These are phyloP conservation scores for Cryptococcus sp. DNA, from an alignment of 1,284 basidiomycete genomes.

Conservation along the genomic window DNA sequence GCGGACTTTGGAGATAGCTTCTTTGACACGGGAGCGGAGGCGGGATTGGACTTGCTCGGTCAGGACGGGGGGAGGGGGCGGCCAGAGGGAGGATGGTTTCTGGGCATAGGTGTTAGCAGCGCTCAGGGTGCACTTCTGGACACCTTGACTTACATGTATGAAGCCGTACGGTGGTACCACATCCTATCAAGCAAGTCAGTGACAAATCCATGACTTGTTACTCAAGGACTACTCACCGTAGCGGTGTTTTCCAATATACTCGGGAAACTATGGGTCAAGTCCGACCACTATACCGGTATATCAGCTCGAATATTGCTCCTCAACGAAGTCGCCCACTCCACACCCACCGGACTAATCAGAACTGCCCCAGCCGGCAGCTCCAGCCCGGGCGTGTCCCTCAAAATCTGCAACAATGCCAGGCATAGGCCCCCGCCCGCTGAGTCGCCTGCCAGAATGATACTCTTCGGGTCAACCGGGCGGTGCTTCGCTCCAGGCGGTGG, in stretches of 20 bases:
- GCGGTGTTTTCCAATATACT: slow-evolving; percentile 75
- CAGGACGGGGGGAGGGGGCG: slow-evolving; percentile 75
- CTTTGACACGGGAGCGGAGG: slow-evolving; percentile 62
- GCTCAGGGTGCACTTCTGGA: slow-evolving; percentile 55
- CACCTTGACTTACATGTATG: slow-evolving; percentile 39
- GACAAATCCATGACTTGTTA: not conserved
- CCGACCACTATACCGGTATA: slow-evolving; percentile 53
- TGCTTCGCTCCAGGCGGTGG: slow-evolving; percentile 72
- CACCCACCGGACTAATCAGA: slow-evolving; percentile 66
- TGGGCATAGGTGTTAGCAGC: slow-evolving; percentile 54
- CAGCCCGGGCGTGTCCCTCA: slow-evolving; percentile 73
- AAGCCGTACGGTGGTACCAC: slow-evolving; percentile 59
- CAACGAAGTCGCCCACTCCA: not conserved
- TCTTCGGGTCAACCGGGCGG: slow-evolving; percentile 71
- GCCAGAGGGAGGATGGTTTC: slow-evolving; percentile 88
- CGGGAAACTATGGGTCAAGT: slow-evolving; percentile 91
- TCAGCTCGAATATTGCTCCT: not conserved
- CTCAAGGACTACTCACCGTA: slow-evolving; percentile 57
- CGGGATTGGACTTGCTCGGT: slow-evolving; percentile 62
- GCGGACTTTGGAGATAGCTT: slow-evolving; percentile 54
- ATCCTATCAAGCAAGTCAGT: slow-evolving; percentile 54
- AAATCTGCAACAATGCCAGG: slow-evolving; percentile 81
- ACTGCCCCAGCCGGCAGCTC: slow-evolving; percentile 81
- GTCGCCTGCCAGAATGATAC: slow-evolving; percentile 80
- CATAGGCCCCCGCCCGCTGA: slow-evolving; percentile 90